phyloP scores from a whole-genome alignment of 768 basidiomycete species.

The Boletus reticulatus region DNA sequence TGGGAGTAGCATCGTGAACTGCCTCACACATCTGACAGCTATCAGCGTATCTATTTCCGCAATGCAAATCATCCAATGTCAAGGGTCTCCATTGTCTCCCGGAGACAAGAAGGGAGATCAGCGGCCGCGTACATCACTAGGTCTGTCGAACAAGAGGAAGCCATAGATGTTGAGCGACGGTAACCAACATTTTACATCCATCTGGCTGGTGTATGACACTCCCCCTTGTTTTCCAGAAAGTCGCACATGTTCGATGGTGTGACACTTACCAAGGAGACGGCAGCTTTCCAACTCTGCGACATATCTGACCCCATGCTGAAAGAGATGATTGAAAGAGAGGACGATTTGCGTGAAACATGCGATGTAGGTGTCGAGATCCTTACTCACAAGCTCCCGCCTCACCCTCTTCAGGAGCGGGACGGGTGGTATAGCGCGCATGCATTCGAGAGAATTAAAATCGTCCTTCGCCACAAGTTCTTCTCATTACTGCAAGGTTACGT shows the following conservation, averaged over 20 bases:
- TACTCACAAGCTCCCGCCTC: background rate
- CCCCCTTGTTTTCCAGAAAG: slow-evolving; percentile 36
- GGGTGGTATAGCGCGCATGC: slow-evolving; percentile 85
- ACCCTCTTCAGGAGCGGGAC: slow-evolving; percentile 60
- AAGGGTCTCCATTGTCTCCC: slow-evolving; percentile 70
- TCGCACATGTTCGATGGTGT: slow-evolving; percentile 91
- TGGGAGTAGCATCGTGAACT: background rate
- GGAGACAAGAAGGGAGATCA: slow-evolving; percentile 50
- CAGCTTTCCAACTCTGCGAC: slow-evolving; percentile 93
- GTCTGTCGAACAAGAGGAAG: slow-evolving; percentile 34
- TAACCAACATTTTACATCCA: slow-evolving; percentile 8
- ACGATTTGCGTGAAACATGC: slow-evolving; percentile 67
- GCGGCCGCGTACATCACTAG: slow-evolving; percentile 23
- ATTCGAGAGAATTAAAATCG: slow-evolving; percentile 79
- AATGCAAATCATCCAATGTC: slow-evolving; percentile 80
- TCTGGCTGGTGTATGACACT: background rate
- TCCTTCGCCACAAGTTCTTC: slow-evolving; percentile 86
- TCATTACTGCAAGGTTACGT: slow-evolving; percentile 69
- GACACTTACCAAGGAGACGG: slow-evolving; percentile 76
- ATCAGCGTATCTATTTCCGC: slow-evolving; percentile 89
- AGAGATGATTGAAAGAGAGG: slow-evolving; percentile 73
- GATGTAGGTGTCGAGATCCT: slow-evolving; percentile 53
- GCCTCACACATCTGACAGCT: slow-evolving; percentile 49
- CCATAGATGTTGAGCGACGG: slow-evolving; percentile 32
- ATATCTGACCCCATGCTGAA: slow-evolving; percentile 83